Conservation (phyloP, 805 yeast species). For the Nadsonia fulvescens region DNA sequence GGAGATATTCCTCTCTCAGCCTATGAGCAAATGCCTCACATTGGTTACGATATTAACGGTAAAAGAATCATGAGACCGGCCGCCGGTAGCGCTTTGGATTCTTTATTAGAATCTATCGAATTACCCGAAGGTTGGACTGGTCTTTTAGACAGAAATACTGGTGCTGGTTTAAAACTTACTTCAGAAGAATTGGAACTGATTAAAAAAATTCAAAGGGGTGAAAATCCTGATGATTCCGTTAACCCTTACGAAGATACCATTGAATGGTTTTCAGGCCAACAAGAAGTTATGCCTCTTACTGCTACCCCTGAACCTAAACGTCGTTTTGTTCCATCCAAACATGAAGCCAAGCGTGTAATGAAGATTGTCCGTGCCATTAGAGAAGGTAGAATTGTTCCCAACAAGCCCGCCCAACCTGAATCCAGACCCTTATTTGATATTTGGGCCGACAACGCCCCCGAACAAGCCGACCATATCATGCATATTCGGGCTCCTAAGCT, state of each 20-base stretch:
- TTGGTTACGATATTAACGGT: slow-evolving; percentile 94
- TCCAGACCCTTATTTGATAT: slow-evolving; percentile 47
- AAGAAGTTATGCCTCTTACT: slow-evolving; percentile 77
- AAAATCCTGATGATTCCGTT: slow-evolving; percentile 58
- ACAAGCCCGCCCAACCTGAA: slow-evolving; percentile 35
- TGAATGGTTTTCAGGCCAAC: slow-evolving; percentile 84
- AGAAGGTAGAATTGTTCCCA: slow-evolving; percentile 83
- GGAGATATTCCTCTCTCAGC: slow-evolving; percentile 89
- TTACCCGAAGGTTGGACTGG: slow-evolving; percentile 99
- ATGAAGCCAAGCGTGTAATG: slow-evolving; percentile 92
- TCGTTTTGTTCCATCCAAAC: slow-evolving; percentile 89
- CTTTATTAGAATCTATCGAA: slow-evolving; percentile 74
- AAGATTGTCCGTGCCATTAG: slow-evolving; percentile 91
- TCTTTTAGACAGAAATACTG: slow-evolving; percentile 74
- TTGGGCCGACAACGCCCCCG: slow-evolving; percentile 59
- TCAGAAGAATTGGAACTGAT: slow-evolving; percentile 81
- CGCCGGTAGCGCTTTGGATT: slow-evolving; percentile 84
- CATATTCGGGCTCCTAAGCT: slow-evolving; percentile 86
- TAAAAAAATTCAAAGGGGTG: slow-evolving; percentile 67
- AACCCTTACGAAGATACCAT: slow-evolving; percentile 87
- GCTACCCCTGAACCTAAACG: slow-evolving; percentile 96
- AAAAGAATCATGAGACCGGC: slow-evolving; percentile 98
- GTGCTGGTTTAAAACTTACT: slow-evolving; percentile 62
- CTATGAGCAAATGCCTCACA: slow-evolving; percentile 92
- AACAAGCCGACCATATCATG: slow-evolving; percentile 66